Percentiles rank a stretch among this genome's conserved stretches.
Conservation (phyloP, 2,329 filamentous ascomycete genomes). For the Zarea fungicola region DNA sequence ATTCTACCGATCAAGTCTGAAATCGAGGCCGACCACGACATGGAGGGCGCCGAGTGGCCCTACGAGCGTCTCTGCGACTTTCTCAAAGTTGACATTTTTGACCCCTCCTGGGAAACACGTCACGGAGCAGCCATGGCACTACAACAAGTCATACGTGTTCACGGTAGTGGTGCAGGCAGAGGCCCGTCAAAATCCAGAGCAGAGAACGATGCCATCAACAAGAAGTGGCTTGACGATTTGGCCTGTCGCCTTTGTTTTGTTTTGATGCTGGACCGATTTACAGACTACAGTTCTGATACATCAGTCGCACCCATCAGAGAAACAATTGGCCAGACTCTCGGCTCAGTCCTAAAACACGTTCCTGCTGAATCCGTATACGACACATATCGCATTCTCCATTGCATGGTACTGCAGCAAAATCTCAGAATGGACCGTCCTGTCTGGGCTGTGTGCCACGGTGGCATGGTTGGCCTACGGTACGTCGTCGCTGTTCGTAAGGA, state of each 20-base stretch:
- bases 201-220: constrained; percentile 77
- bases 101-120: constrained; percentile 88
- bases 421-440: constrained; percentile 66
- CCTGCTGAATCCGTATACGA: constrained; percentile 72
- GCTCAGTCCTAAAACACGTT: constrained; percentile 81
- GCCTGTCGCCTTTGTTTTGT: constrained; percentile 94
- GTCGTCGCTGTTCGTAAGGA: constrained; percentile 94
- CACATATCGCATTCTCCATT: constrained; percentile 78
- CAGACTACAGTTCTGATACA: constrained; percentile 95
- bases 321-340: constrained; percentile 89
- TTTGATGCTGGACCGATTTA: constrained; percentile 95
- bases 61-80: constrained; percentile 93
- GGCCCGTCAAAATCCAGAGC: constrained; percentile 60
- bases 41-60: constrained; percentile 84
- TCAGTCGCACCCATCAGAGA: constrained; percentile 95
- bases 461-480: constrained; percentile 95
- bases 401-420: constrained; percentile 88
- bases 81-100: constrained; percentile 88
- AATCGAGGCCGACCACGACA: constrained; percentile 69
- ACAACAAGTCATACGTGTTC: constrained; percentile 85
- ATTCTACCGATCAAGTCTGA: constrained; percentile 77
- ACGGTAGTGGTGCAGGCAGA: constrained; percentile 83
- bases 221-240: constrained; percentile 85
- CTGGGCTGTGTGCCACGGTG: constrained; percentile 95
- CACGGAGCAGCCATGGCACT: constrained; percentile 95